Percentiles rank a stretch among this genome's conserved stretches.
These are phyloP conservation scores for Candida dajiaensis DNA, from an alignment of 805 yeast genomes.

Conservation along the genomic window DNA sequence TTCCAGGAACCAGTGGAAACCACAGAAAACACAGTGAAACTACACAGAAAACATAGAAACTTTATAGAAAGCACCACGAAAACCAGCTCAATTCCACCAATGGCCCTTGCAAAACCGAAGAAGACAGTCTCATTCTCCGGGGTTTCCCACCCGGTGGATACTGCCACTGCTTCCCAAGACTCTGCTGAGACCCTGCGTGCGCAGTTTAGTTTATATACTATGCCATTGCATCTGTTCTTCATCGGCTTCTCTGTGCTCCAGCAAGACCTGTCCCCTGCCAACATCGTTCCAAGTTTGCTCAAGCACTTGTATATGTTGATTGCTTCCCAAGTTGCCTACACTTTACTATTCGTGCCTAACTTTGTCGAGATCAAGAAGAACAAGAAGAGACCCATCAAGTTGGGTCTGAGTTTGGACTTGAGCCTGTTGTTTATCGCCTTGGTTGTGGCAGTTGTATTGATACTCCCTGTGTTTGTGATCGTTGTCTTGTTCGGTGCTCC, in stretches of 20 bases:
- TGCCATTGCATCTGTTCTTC: background rate
- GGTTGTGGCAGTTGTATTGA: slow-evolving; percentile 12
- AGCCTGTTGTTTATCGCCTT: slow-evolving; percentile 8
- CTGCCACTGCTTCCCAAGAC: background rate
- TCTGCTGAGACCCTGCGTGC: background rate
- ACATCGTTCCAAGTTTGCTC: background rate
- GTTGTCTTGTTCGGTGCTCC: slow-evolving; percentile 81
- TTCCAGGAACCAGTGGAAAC: background rate
- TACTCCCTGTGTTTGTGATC: slow-evolving; percentile 27
- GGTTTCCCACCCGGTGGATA: background rate
- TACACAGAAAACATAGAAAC: background rate
- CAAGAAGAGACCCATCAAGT: background rate
- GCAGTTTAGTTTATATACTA: background rate
- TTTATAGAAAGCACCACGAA: background rate
- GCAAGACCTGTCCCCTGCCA: background rate
- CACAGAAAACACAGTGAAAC: background rate
- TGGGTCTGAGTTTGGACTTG: background rate
- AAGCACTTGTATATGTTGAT: background rate
- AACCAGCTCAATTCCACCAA: background rate
- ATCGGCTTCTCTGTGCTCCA: background rate
- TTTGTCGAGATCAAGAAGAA: slow-evolving; percentile 3
- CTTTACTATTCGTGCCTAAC: background rate
- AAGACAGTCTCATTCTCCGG: background rate
- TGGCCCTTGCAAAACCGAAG: background rate
- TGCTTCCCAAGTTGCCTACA: background rate